Evolutionary conservation across 2,329 filamentous ascomycete genomes (phyloP).

Genomic region (Neoarthrinium moseri): DNA sequence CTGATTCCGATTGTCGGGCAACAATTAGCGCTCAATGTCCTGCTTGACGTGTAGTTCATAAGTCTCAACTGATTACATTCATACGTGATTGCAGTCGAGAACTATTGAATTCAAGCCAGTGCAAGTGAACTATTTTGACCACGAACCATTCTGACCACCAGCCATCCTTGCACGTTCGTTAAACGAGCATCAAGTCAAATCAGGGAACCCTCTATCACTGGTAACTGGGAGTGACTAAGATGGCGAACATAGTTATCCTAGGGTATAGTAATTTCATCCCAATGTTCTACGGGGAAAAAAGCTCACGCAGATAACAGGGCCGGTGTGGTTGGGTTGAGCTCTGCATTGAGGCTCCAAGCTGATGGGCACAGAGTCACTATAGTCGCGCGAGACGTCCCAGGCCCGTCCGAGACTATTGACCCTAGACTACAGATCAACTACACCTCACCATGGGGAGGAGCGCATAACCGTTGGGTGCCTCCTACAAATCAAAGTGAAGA

Average conservation of each 20-base stretch:
- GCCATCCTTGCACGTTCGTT: too few species aligned
- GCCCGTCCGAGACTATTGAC: conserved; percentile 44
- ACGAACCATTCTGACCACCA: too few species aligned
- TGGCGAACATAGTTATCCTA: conserved; percentile 24
- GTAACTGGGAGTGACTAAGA: conserved; percentile 10
- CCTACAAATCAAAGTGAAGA: conserved; percentile 30
- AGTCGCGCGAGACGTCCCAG: conserved; percentile 45
- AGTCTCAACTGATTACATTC: too few species aligned
- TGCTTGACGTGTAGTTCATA: too few species aligned
- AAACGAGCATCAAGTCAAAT: too few species aligned
- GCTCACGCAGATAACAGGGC: conserved; percentile 34
- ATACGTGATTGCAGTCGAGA: too few species aligned
- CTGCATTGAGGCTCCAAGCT: conserved; percentile 44
- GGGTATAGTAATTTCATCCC: conserved; percentile 20
- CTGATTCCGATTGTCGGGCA: too few species aligned
- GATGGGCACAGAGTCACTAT: conserved; percentile 39
- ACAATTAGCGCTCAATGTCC: too few species aligned
- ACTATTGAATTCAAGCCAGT: too few species aligned
- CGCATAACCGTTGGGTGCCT: conserved; percentile 53
- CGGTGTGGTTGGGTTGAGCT: conserved; percentile 51
- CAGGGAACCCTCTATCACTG: too few species aligned
- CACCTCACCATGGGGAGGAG: conserved; percentile 57
- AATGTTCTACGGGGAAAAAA: background rate
- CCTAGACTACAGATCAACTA: conserved; percentile 44
- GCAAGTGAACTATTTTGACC: too few species aligned